Base-by-base conservation (phyloP, 768 basidiomycete genomes). In the Lyophyllum shimeji region DNA sequence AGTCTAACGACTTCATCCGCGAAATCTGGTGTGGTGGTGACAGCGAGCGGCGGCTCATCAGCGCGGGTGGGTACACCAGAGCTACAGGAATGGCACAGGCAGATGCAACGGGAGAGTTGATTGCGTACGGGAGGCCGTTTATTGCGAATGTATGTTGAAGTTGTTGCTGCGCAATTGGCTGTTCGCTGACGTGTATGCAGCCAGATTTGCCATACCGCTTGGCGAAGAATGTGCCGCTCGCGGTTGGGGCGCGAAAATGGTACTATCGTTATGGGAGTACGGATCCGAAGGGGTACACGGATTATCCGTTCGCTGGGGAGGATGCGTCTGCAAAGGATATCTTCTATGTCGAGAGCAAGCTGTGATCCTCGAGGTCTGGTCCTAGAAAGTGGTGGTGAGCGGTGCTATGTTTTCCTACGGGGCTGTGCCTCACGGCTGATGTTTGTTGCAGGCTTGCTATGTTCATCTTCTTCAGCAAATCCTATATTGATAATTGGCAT, bases 91-190 rank as follows among this genome's bases (percentile, higher is more conserved):
- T 74, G 18, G 57, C 60, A 20, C 59, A 52, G 2, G 75, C 71
- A 1, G 74, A 73, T 31, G 60, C 29, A n/a, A 61, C 67, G 13
- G 67, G 64, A 7, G 65, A 69, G 8, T 53, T 75, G 11, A 57
- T 76, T 45, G 73, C 74, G 0, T 77, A 71, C 23, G 77, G 72
- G 3, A 63, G 78, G 23, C 52, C 56, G 15, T 77, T 70, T 49
- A 69, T 76, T 11, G 42, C 74, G 2, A 76, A 76, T 50, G 75
- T 79, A 56, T 53, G 76, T 56, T 46, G 37, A 18, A 9, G 43
- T 9, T 46, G 44, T 5, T 37, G 12, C 0, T 31, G 9, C 2
- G n/a, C 46, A 15, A 1, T 12, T 27, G 9, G 24, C 13, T 44
- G 18, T 12, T 20, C n/a, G 9, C 20, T 15, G 2, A 18, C n/a